Base-by-base conservation (phyloP, 2,329 filamentous ascomycete species). In the Fusarium burgessii region DNA sequence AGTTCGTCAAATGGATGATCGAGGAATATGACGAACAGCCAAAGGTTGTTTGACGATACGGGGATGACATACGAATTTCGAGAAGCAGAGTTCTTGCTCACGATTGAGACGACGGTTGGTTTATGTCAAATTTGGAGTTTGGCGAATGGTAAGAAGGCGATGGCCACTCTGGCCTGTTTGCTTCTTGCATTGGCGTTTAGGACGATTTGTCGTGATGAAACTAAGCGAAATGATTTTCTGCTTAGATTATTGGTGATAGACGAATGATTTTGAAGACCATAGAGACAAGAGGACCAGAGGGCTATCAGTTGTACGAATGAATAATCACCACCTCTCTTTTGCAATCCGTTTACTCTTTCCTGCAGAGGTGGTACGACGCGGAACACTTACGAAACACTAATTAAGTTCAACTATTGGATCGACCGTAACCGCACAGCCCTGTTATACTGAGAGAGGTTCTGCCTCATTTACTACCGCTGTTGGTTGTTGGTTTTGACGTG, bases 1-100 rank as follows among this genome's bases (percentile, higher is more conserved):
- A 78, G 0, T 93, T 92, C 68, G 85, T 91, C 60, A 54, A 81
- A 3, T 83, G 83, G 80, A 82, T 91, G 8, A 81, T 89, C 3
- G 69, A 81, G 15, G 77, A 78, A 38, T 84, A 86, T 66, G 81
- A 71, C 15, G 43, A 52, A 11, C 59, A 50, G 42, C 38, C 49
- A 25, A 73, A 68, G 41, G 35, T 27, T 56, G 43, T 46, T 18
- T 61, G 36, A 58, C 18, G 1, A 17, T 45, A 27, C 18, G 14
- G 27, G 12, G 33, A 36, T 29, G 17, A n/a, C 35, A 14, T 20
- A 36, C 38, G 25, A 33, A 12, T 20, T 47, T 41, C 27, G 7
- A 33, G 36, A 32, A 23, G 25, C 17, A 32, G 25, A 32, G 35
- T 33, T 20, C 7, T 17, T 10, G 46, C 18, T 18, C 6, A 59